These are phyloP conservation scores for Malassezia globosa DNA, from an alignment of 1,284 basidiomycete genomes.

Conservation along the genomic window DNA sequence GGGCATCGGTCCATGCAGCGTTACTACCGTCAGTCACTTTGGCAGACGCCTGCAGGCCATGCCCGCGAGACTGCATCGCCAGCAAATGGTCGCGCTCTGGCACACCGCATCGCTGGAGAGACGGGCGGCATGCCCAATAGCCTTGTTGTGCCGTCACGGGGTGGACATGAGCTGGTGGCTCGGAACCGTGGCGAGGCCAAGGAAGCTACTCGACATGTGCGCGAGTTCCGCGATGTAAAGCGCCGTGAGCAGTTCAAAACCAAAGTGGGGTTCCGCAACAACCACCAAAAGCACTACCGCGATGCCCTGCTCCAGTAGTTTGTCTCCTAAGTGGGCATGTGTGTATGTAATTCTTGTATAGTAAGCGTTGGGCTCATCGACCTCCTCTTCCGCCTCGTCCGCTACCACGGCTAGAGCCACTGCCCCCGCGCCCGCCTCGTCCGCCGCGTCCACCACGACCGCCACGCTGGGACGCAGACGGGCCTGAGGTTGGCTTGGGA, in stretches of 20 bases:
- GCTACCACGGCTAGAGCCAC: too few relatives aligned
- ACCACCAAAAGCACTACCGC: conserved; percentile 46
- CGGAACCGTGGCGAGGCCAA: conserved; percentile 84
- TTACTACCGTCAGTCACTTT: conserved; percentile 65
- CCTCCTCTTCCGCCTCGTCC: background rate
- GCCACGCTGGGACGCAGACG: conserved; percentile 3
- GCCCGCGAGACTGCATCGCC: conserved; percentile 2
- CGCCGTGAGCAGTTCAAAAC: conserved; percentile 74
- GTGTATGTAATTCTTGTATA: background rate
- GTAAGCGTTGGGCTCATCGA: conserved; percentile 1
- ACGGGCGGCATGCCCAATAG: conserved; percentile 19
- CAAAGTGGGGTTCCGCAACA: conserved; percentile 49
- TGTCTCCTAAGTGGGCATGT: too few relatives aligned
- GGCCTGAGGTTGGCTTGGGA: background rate
- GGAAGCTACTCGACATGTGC: conserved; percentile 77
- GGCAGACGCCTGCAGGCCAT: conserved; percentile 24
- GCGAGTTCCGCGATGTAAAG: conserved; percentile 71
- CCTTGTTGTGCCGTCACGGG: conserved; percentile 26
- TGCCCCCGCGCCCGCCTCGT: too few relatives aligned
- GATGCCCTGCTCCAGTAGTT: conserved; percentile 43
- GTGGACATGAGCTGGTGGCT: conserved; percentile 33
- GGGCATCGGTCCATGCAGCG: conserved; percentile 77
- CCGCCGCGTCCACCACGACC: conserved; percentile 12
- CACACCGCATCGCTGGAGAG: conserved; percentile 28
- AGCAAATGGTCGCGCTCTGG: conserved; percentile 23